Base-by-base conservation (phyloP, 805 yeast species). In the Candida hispaniensis region DNA sequence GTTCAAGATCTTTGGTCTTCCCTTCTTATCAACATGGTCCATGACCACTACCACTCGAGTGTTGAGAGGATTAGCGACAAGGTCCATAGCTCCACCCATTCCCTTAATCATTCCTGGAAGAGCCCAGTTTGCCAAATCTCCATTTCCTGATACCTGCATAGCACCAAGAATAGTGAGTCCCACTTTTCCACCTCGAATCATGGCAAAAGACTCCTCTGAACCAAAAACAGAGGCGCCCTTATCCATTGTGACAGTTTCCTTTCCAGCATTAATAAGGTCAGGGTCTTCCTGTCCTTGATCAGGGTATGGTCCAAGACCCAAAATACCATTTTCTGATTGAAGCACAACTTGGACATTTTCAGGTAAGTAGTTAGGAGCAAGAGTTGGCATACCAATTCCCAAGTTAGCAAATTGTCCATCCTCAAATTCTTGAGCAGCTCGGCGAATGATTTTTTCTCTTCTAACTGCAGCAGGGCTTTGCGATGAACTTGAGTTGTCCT, bases 71-170 rank as follows among this genome's bases (percentile, higher is more conserved):
- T 64, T 64, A 5, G 68, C 60, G 5, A 64, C 71, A 14, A 67
- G 56, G 45, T 66, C 71, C 71, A 67, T 67, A 14, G 71, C 71
- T 11, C 72, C 71, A 15, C 72, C 72, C 66, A 66, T 67, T 12
- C 72, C 72, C 47, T 63, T 65, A 26, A 67, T 61, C 40, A 59
- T 53, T 6, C 71, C 71, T 1, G 73, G 71, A 4, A 67, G 53
- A 15, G 66, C 69, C 71, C 72, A 67, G 47, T 67, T 67, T 23
- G 73, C 72, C 22, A 67, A 56, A 39, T 67, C 72, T 22, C 72
- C 72, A 29, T 41, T 50, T 26, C 56, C 55, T 1, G 69, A 60
- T 5, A 67, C 71, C 46, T 67, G 71, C 50, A 67, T 55, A 8
- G 68, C 71, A 4, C 73, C 73, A 10, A 67, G 51, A 26, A 67